Evolutionary conservation across 208 protist genomes (phyloP), one percentile per base, ranked within the genome.

Genomic region (Leptomonas seymouri): DNA sequence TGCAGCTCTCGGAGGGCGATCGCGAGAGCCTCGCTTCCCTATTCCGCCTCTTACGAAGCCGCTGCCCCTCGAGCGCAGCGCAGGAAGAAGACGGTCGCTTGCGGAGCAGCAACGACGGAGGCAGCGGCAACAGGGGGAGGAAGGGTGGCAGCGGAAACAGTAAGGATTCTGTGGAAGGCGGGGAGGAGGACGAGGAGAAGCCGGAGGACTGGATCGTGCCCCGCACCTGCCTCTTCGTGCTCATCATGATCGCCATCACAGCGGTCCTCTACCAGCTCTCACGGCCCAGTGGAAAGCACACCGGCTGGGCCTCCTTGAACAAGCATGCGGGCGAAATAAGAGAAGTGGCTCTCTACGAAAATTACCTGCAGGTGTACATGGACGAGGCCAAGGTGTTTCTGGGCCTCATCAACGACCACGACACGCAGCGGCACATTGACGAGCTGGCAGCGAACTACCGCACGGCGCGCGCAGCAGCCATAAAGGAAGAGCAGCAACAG

Each of bases 321-420:
- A 48, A 68, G 27, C 72, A 80, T 54, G 88, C 83, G 0, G 81
- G 67, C 15, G 50, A 74, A 9, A 79, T 93, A 49, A 39, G 64
- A 3, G 59, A 66, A 36, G 64, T 90, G 36, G 68, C 76, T 48
- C 51, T 93, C 44, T 90, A 91, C 77, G 46, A 80, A 28, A 70
- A 81, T 75, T 90, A 89, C 61, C 64, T 79, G 18, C 83, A 91
- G 63, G 81, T 90, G 42, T 82, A 87, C 61, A 61, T 84, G 67
- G 76, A 84, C 25, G 70, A 83, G 36, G 76, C 59, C 25, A 86
- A 85, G 67, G 74, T 83, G 18, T 84, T 78, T 55, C 64, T 91
- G 18, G 86, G 85, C 27, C 58, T 87, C 18, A 59, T 86, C 55
- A 73, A 75, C 67, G 80, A 94, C 71, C 67, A 76, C 20, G 75